phyloP scores from a whole-genome alignment of 1,284 basidiomycete species.

The Athelia sp. region DNA sequence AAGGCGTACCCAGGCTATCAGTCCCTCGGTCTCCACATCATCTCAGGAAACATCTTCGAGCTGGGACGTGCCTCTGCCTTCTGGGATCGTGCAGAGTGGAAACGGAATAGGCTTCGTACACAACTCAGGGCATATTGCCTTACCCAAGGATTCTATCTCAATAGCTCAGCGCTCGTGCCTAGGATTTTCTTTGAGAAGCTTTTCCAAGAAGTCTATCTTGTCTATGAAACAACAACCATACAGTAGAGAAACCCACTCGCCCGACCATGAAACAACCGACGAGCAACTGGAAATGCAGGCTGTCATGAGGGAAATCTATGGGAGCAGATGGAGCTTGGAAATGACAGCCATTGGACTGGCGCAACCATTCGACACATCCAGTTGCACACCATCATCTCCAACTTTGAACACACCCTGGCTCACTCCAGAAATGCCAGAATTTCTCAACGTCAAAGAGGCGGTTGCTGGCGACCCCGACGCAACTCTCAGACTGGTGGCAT shows the following conservation, averaged over 20 bases:
- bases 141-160: constrained; percentile 31
- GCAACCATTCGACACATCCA: background rate
- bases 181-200: constrained; percentile 12
- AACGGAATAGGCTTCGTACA: constrained; percentile 51
- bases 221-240: background rate
- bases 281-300: background rate
- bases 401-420: background rate
- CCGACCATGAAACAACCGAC: background rate
- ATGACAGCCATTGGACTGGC: background rate
- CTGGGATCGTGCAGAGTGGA: constrained; percentile 46
- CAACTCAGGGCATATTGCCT: constrained; percentile 23
- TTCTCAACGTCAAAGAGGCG: background rate
- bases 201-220: background rate
- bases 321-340: background rate
- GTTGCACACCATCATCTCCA: background rate
- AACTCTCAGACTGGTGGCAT: background rate
- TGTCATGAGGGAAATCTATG: constrained; percentile 1
- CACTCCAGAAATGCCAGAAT: background rate
- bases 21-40: constrained; percentile 14
- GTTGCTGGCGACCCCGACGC: background rate
- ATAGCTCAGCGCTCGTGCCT: constrained; percentile 23
- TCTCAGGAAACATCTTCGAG: constrained; percentile 2
- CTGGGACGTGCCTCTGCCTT: constrained; percentile 30
- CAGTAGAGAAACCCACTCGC: background rate
- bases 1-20: constrained; percentile 25